Percentiles rank a stretch among this genome's conserved stretches.
phyloP scores from a whole-genome alignment of 2,329 filamentous ascomycete genomes.

The Trichoderma asperellum region DNA sequence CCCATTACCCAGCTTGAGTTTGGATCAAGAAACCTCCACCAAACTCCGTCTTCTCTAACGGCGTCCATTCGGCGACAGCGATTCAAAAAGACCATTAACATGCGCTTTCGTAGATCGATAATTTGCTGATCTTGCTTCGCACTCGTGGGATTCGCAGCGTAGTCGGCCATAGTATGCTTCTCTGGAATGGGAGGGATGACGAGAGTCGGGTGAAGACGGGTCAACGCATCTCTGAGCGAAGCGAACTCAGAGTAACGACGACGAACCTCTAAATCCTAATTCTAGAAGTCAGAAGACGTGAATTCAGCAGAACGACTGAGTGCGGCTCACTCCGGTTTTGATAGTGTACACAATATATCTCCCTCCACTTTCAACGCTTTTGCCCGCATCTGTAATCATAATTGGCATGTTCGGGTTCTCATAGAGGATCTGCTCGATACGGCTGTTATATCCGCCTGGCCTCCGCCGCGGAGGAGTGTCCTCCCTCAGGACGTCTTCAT shows the following conservation, averaged over 20 bases:
- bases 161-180: slow-evolving; percentile 98
- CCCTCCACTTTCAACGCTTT: slow-evolving; percentile 88
- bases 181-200: slow-evolving; percentile 97
- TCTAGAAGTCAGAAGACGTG: slow-evolving; percentile 13
- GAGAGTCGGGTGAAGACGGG: slow-evolving; percentile 89
- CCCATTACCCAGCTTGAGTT: slow-evolving; percentile 91
- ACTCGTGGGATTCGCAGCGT: slow-evolving; percentile 95
- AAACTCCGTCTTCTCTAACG: slow-evolving; percentile 89
- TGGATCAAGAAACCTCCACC: slow-evolving; percentile 96
- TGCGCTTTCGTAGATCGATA: slow-evolving; percentile 94
- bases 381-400: slow-evolving; percentile 90
- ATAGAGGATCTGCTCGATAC: slow-evolving; percentile 96
- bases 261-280: slow-evolving; percentile 89
- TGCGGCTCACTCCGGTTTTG: slow-evolving; percentile 74
- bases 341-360: slow-evolving; percentile 98
- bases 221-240: slow-evolving; percentile 84
- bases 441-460: slow-evolving; percentile 88
- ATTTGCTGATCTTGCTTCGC: slow-evolving; percentile 97
- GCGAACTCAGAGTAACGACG: slow-evolving; percentile 96
- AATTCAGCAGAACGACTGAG: neutral
- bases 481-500: slow-evolving; percentile 50
- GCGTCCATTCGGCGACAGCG: slow-evolving; percentile 91
- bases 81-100: slow-evolving; percentile 95
- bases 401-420: slow-evolving; percentile 91
- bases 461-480: slow-evolving; percentile 63